Evolutionary conservation across 495 filamentous ascomycete species (phyloP), one percentile per base, ranked within the genome.

Genomic region (Letharia columbiana): DNA sequence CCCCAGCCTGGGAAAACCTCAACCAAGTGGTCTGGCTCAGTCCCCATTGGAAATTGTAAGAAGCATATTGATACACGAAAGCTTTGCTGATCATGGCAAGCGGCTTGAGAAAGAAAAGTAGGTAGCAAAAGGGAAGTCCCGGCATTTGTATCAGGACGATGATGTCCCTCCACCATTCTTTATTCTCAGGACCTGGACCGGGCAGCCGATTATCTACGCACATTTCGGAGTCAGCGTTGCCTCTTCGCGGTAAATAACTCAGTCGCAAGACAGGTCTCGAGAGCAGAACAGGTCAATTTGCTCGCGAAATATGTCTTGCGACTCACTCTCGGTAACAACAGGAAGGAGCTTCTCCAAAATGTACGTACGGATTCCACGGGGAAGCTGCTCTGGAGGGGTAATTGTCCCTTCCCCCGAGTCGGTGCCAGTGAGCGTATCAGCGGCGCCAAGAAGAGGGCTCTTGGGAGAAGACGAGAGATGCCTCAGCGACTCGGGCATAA

Each of bases 151-250:
- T 9, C 6, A 71, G 60, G 17, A 56, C 49, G 13, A 52, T 39
- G 62, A 70, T 67, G 18, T 70, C 68, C n/a, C 56, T 67, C 61
- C 52, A 61, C 68, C 68, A 70, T 49, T 66, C 64, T 35, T 61
- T 66, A 9, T 44, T 61, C 37, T 66, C 50, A 17, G 28, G 50
- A 0, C 50, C 50, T 47, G 41, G 60, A 50, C 5, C 15, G 6
- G 66, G 61, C 23, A 67, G 15, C 2, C 52, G 33, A 60, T 54
- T 52, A 28, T 63, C 23, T 28, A 28, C 23, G 23, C 23, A 28
- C 23, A 28, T 28, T 28, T 28, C 23, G 23, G 23, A 28, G 23
- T 28, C 23, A 28, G 23, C 23, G 23, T 28, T 28, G 23, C 23
- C 23, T 28, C 23, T 28, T 28, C 23, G 23, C 23, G 23, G 23